A percentile compares a stretch with the other conserved stretches of the same genome.
phyloP scores from a whole-genome alignment of 2,329 filamentous ascomycete species.

The Parastagonospora avenae region DNA sequence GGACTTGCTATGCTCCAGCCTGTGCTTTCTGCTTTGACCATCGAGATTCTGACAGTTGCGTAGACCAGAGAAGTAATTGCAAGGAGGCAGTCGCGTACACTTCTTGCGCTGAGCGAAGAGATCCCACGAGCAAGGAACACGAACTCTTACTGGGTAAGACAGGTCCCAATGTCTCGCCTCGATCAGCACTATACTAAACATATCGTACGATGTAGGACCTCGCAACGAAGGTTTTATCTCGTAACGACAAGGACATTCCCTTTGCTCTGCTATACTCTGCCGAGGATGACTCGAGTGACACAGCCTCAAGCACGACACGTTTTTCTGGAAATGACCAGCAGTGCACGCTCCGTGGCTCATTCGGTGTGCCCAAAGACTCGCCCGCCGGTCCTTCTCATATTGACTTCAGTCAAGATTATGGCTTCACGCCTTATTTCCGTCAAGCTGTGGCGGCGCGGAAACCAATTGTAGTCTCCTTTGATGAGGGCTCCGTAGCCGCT shows the following conservation, averaged over 20 bases:
- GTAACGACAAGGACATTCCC: constrained; percentile 62
- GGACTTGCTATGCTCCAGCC: neutral
- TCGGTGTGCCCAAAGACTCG: constrained; percentile 23
- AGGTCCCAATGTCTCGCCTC: no score
- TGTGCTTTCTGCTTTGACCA: no score
- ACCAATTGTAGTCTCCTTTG: constrained; percentile 32
- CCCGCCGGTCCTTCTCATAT: constrained; percentile 26
- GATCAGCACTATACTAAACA: neutral
- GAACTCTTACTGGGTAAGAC: constrained; percentile 66
- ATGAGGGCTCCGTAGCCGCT: constrained; percentile 33
- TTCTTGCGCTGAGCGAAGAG: constrained; percentile 59
- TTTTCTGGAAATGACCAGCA: constrained; percentile 11
- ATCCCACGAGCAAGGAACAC: constrained; percentile 72
- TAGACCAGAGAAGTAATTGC: constrained; percentile 19
- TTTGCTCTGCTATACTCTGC: constrained; percentile 34
- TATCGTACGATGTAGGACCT: constrained; percentile 42
- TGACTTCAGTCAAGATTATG: constrained; percentile 22
- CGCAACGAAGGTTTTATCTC: constrained; percentile 69
- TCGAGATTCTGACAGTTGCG: neutral
- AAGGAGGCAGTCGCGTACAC: constrained; percentile 13
- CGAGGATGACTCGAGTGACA: constrained; percentile 13
- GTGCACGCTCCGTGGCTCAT: constrained; percentile 29
- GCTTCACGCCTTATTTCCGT: constrained; percentile 33
- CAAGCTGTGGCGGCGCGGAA: constrained; percentile 34
- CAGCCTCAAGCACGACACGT: constrained; percentile 9